Evolutionary conservation across 257 asterid genomes (phyloP).

Genomic region (Solanum gracilifrons): DNA sequence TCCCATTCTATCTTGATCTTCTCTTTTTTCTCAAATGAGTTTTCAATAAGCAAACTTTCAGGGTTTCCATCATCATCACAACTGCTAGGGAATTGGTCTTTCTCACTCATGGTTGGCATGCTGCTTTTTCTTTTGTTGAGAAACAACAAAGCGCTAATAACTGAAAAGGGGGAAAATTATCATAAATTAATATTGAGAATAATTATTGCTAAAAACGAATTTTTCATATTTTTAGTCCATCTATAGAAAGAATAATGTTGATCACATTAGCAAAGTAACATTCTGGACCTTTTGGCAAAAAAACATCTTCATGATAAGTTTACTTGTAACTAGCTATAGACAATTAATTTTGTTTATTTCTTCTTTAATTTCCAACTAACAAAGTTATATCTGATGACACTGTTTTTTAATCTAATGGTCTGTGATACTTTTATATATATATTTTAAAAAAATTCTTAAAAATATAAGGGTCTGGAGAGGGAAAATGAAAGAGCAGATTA

Average conservation of each 20-base stretch:
- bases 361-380: too few relatives aligned
- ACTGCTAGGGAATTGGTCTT: not conserved
- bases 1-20: not conserved
- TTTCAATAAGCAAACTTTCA: not conserved
- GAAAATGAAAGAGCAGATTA: too few relatives aligned
- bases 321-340: too few relatives aligned
- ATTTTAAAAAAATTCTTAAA: too few relatives aligned
- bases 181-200: not conserved
- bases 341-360: too few relatives aligned
- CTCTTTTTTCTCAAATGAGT: not conserved
- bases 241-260: not conserved
- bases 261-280: not conserved
- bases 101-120: not conserved
- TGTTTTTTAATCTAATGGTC: too few relatives aligned
- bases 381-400: too few relatives aligned
- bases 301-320: too few relatives aligned
- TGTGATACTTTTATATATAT: too few relatives aligned
- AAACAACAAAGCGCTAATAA: not conserved
- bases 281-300: not conserved
- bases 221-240: not conserved
- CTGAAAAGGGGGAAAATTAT: not conserved
- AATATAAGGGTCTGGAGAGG: too few relatives aligned
- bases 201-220: not conserved
- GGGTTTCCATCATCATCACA: not conserved
- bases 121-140: not conserved